phyloP scores from a whole-genome alignment of 768 basidiomycete genomes.

The Panaeolus papilionaceus region DNA sequence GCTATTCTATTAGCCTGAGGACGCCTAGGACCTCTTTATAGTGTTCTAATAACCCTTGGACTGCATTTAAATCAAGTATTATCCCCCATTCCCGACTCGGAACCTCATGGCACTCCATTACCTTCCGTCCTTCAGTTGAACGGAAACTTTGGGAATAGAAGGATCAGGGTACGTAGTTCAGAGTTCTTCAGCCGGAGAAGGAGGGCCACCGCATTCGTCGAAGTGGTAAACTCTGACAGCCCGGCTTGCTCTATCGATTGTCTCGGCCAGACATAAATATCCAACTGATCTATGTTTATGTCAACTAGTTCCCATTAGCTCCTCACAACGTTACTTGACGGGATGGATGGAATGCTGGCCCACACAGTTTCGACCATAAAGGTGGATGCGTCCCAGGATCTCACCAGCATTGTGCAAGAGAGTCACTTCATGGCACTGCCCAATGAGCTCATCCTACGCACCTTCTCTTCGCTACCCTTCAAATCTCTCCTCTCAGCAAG shows the following conservation, averaged over 20 bases:
- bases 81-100: neutral
- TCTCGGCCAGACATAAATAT: constrained; percentile 14
- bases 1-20: neutral
- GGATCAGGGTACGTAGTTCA: constrained; percentile 8
- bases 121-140: neutral
- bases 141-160: neutral
- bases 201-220: neutral
- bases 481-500: constrained; percentile 20
- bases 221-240: constrained; percentile 5
- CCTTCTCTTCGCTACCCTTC: constrained; percentile 17
- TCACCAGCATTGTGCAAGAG: neutral
- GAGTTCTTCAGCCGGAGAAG: neutral
- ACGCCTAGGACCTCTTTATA: neutral
- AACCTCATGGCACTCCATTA: neutral
- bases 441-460: constrained; percentile 20
- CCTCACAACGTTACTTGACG: neutral
- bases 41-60: neutral
- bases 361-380: neutral
- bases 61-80: neutral
- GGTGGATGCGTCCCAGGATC: neutral
- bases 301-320: neutral
- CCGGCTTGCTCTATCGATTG: constrained; percentile 5
- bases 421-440: constrained; percentile 17
- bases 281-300: constrained; percentile 1
- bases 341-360: neutral